Percentiles rank a stretch among this genome's conserved stretches.
These are phyloP conservation scores for Saccharomycopsis malanga DNA, from an alignment of 805 yeast species.

Conservation along the genomic window DNA sequence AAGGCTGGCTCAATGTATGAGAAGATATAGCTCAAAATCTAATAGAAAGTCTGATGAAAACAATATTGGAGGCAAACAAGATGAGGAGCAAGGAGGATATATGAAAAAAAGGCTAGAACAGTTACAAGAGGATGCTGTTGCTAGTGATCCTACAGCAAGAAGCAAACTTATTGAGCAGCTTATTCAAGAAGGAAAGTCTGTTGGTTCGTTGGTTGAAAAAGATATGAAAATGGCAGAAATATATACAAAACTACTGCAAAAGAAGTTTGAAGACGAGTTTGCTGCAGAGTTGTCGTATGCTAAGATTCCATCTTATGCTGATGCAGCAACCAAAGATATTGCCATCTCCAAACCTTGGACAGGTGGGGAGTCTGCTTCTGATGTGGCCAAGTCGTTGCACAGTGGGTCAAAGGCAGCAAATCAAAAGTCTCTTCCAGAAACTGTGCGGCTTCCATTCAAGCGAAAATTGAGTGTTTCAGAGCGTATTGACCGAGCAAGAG, in stretches of 20 bases:
- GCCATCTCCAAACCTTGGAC: constrained; percentile 54
- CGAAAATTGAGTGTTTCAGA: constrained; percentile 17
- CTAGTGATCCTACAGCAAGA: constrained; percentile 29
- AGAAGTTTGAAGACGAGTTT: constrained; percentile 32
- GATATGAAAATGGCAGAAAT: constrained; percentile 25
- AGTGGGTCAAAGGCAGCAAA: neutral
- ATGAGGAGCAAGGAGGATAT: too few species aligned
- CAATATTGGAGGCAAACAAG: neutral
- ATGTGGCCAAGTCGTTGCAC: constrained; percentile 26
- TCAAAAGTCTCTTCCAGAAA: neutral
- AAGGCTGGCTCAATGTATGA: neutral
- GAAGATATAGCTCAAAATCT: neutral
- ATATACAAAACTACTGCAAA: constrained; percentile 28
- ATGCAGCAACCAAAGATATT: constrained; percentile 37
- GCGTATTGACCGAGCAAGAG: constrained; percentile 55
- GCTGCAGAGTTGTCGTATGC: constrained; percentile 36
- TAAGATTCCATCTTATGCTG: constrained; percentile 39
- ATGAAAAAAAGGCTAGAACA: constrained; percentile 34
- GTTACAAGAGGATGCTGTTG: constrained; percentile 37
- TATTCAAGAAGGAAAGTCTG: neutral
- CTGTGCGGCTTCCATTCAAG: neutral
- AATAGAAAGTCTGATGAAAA: neutral
- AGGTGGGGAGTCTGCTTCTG: constrained; percentile 44
- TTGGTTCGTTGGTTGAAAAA: constrained; percentile 24
- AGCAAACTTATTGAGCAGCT: constrained; percentile 19